A percentile compares a stretch with the other conserved stretches of the same genome.
Conservation (phyloP, 2,329 filamentous ascomycete species). For the Phoma sp. region DNA sequence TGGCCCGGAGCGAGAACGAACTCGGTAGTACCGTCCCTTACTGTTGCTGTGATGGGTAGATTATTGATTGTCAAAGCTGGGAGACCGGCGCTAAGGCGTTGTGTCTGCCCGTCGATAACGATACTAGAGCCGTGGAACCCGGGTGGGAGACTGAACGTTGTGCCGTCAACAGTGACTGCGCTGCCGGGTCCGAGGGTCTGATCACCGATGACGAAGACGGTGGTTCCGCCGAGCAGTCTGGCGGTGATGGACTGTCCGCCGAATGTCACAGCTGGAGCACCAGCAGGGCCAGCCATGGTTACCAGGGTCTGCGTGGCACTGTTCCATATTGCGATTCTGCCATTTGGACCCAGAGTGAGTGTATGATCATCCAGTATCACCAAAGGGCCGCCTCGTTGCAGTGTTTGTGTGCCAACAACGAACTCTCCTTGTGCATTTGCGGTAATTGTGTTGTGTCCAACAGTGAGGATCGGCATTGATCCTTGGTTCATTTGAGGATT, state of each 20-base stretch:
- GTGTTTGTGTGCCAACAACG: conserved; percentile 43
- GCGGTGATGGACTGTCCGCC: conserved; percentile 30
- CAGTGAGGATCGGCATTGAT: conserved; percentile 31
- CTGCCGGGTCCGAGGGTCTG: conserved; percentile 30
- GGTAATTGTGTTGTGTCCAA: conserved; percentile 37
- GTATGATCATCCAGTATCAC: conserved; percentile 48
- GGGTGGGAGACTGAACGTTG: conserved; percentile 32
- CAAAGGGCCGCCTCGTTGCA: conserved; percentile 45
- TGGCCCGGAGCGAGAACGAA: conserved; percentile 28
- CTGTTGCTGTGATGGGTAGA: conserved; percentile 13
- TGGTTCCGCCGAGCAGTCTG: conserved; percentile 35
- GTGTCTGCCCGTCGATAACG: conserved; percentile 34
- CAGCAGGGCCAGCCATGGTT: conserved; percentile 21
- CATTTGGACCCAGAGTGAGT: conserved; percentile 46
- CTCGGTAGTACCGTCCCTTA: conserved; percentile 23
- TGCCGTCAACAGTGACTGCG: conserved; percentile 34
- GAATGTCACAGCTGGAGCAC: conserved; percentile 30
- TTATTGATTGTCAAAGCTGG: conserved; percentile 21
- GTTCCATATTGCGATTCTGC: conserved; percentile 47
- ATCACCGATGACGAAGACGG: conserved; percentile 29
- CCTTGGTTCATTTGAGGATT: conserved; percentile 26
- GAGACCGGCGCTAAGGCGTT: conserved; percentile 22
- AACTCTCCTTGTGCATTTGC: conserved; percentile 44
- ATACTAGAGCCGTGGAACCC: conserved; percentile 25
- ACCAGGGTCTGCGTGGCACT: conserved; percentile 39